phyloP scores from a whole-genome alignment of 208 protist species.

The Herpetomonas samuelpessoai region DNA sequence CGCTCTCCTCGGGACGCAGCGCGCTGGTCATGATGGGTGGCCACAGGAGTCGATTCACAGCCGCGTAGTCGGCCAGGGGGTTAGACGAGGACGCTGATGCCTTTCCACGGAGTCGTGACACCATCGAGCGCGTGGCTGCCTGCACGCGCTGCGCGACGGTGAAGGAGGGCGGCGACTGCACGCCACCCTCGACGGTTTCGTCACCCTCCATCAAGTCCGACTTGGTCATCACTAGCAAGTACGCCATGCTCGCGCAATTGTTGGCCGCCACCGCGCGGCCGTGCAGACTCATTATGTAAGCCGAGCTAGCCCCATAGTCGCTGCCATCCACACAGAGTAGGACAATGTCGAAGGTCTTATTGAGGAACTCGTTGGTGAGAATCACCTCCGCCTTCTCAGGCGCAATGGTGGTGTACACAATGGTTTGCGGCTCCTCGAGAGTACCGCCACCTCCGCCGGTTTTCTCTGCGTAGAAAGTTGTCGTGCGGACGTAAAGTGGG shows the following conservation, averaged over 20 bases:
- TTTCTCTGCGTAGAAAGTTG: conserved; percentile 48
- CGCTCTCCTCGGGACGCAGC: conserved; percentile 43
- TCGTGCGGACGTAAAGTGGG: conserved; percentile 39
- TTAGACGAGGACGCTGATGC: no score
- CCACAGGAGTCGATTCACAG: conserved; percentile 66
- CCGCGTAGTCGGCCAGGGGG: conserved; percentile 38
- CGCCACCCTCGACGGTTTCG: background rate
- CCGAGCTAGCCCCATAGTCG: conserved; percentile 25
- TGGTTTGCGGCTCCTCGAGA: conserved; percentile 51
- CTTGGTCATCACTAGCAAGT: conserved; percentile 85
- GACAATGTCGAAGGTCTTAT: conserved; percentile 72
- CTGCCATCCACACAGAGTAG: conserved; percentile 77
- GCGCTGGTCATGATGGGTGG: conserved; percentile 76
- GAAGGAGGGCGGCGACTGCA: background rate
- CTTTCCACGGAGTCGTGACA: background rate
- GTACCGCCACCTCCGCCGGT: conserved; percentile 5
- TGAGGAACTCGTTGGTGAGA: conserved; percentile 40
- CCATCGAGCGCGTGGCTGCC: conserved; percentile 1
- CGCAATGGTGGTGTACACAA: conserved; percentile 52
- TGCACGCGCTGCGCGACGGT: background rate
- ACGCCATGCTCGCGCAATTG: conserved; percentile 38
- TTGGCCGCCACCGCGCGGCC: conserved; percentile 18
- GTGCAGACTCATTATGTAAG: conserved; percentile 49
- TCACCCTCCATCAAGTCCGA: conserved; percentile 26
- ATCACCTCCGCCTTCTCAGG: conserved; percentile 33